Evolutionary conservation across 2,329 filamentous ascomycete genomes (phyloP), one percentile per base, ranked within the genome.

Genomic region (Fusarium protoensiforme): DNA sequence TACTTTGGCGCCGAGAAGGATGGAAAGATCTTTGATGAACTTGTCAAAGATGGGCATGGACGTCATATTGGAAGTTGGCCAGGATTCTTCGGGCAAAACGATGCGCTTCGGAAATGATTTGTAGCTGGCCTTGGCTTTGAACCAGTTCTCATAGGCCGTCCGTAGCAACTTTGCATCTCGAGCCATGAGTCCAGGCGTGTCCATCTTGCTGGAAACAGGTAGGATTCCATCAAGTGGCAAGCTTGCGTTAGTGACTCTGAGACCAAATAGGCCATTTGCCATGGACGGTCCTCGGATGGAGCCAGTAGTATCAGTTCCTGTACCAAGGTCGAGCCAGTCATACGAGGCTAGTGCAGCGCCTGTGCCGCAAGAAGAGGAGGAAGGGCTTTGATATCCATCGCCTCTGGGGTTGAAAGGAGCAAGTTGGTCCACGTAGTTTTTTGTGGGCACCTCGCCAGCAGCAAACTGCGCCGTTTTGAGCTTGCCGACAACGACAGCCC

Each of bases 301-400:
- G 7, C 84, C 84, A 5, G 84, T 85, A 2, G 85, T 88, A 64
- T 86, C 85, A 27, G 79, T 83, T 1, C 84, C 84, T 20, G 86
- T 76, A 6, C 84, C 82, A 36, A 85, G 75, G 64, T 87, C 85
- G 0, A 87, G 77, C 85, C 85, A 87, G 16, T 81, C 79, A 48
- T 87, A 87, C 2, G 82, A 78, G 5, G 80, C 83, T 33, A 64
- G 10, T 18, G 69, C 72, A 1, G 72, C 61, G 2, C 73, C 75
- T 4, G 73, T 68, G 0, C 81, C 83, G 0, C 80, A 77, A 1
- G 81, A 82, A 2, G 80, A 82, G 0, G 79, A 87, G 0, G 85
- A 87, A 2, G 84, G 85, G 13, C 80, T 78, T 67, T 84, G 83
- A 58, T 86, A 87, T 3, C 84, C 83, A 70, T 88, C 87, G 1